Evolutionary conservation across 2,329 filamentous ascomycete genomes (phyloP), one percentile per base, ranked within the genome.

Genomic region (Ceratocystis variospora): DNA sequence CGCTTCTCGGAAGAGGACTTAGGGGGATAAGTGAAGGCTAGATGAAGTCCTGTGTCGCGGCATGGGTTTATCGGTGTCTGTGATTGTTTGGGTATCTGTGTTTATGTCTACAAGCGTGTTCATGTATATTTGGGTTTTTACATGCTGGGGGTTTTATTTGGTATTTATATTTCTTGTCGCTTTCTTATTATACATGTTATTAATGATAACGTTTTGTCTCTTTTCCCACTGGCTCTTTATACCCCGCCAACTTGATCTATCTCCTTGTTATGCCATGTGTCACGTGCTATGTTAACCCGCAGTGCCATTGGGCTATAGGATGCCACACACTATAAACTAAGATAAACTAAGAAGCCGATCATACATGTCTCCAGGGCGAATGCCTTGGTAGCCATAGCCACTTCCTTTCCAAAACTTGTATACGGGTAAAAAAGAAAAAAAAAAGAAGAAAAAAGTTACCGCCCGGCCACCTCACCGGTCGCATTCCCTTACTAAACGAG

Each of bases 1-100:
- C 72, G 80, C 83, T 70, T 75, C 79, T 62, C 79, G 76, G 74
- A 81, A 79, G 75, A 82, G 82, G 75, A 28, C 19, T 8, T 57
- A 46, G 12, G 50, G 19, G 19, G 6, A 46, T 7, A 31, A 31
- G 5, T 15, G 10, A 6, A 22, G 25, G 5, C 37, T 62, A 22
- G 61, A 22, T 45, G 8, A 7, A 19, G 61, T 62, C 28, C 55
- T 15, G 28, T 44, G 15, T 44, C n/a, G 12, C 3, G 12, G 12
- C 37, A 12, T n/a, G n/a, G 48, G 44, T 48, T 19, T 59, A 1
- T 25, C 19, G 31, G 55, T 61, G 53, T 65, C 33, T 61, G 57
- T 45, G 12, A 22, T 25, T 65, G 48, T 19, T 28, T 59, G 37
- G 6, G 28, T 33, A 15, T 65, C 48, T 53, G 41, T 61, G 31